Evolutionary conservation across 2,329 filamentous ascomycete species (phyloP).

Genomic region (Microcyclospora tardicrescens): DNA sequence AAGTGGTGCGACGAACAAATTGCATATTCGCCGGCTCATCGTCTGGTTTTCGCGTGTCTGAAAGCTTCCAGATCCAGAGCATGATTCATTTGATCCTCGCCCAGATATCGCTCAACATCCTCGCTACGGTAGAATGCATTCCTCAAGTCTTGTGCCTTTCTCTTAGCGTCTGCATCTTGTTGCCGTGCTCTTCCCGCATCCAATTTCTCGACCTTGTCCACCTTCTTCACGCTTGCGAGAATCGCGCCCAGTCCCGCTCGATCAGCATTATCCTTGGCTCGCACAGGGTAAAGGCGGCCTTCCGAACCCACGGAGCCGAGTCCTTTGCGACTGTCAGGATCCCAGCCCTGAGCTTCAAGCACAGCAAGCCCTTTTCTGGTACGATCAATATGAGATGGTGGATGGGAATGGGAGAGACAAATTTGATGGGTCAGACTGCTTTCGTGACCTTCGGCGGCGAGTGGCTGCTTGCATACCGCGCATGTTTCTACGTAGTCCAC

Average conservation of each 20-base stretch:
- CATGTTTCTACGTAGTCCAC: constrained; percentile 9
- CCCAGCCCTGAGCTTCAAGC: constrained; percentile 57
- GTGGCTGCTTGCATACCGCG: constrained; percentile 25
- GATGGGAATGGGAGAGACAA: constrained; percentile 54
- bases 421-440: constrained; percentile 59
- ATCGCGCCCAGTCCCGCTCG: constrained; percentile 57
- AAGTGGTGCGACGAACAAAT: no score
- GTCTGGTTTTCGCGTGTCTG: constrained; percentile 2
- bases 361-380: constrained; percentile 56
- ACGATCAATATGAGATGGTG: constrained; percentile 59
- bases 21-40: no score
- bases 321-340: constrained; percentile 58
- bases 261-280: constrained; percentile 57
- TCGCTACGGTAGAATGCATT: constrained; percentile 61
- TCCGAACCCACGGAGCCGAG: constrained; percentile 52
- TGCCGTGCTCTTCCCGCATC: constrained; percentile 60
- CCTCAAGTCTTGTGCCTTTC: constrained; percentile 37
- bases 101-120: constrained; percentile 65
- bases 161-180: constrained; percentile 45
- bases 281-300: constrained; percentile 65
- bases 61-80: constrained; percentile 6
- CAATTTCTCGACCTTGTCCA: constrained; percentile 38
- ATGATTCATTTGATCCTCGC: constrained; percentile 15
- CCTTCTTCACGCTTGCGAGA: constrained; percentile 38
- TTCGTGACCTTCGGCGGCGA: constrained; percentile 34